These are phyloP conservation scores for Pichia sp. DNA, from an alignment of 1,139 yeast species.

Conservation along the genomic window DNA sequence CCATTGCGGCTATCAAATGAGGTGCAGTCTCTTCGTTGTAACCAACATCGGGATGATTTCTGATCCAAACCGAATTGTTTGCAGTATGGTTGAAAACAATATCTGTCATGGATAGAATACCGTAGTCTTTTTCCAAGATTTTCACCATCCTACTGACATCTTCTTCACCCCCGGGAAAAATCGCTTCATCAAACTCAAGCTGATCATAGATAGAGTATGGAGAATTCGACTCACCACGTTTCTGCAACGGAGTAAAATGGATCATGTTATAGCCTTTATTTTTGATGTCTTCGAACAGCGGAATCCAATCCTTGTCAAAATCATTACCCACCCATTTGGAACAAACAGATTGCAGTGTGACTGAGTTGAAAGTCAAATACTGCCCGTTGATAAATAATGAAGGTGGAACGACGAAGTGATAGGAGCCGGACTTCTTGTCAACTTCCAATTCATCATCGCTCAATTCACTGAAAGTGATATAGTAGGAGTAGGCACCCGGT, in stretches of 20 bases:
- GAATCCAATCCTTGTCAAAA: slow-evolving; percentile 52
- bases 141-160: slow-evolving; percentile 47
- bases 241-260: slow-evolving; percentile 91
- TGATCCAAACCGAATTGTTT: slow-evolving; percentile 78
- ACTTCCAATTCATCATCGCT: slow-evolving; percentile 29
- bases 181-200: slow-evolving; percentile 61
- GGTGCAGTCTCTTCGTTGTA: slow-evolving; percentile 86
- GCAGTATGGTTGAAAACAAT: slow-evolving; percentile 96
- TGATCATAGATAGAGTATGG: slow-evolving; percentile 93
- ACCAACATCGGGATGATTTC: slow-evolving; percentile 85
- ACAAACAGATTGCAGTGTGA: slow-evolving; percentile 78
- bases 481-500: slow-evolving; percentile 82
- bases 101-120: slow-evolving; percentile 77
- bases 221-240: slow-evolving; percentile 83
- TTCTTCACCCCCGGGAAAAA: slow-evolving; percentile 46
- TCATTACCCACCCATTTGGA: slow-evolving; percentile 87
- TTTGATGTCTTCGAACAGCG: slow-evolving; percentile 55
- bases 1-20: slow-evolving; percentile 79
- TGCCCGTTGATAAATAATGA: slow-evolving; percentile 53
- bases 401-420: slow-evolving; percentile 80
- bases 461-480: slow-evolving; percentile 44
- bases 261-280: slow-evolving; percentile 88
- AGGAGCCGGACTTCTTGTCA: slow-evolving; percentile 47
- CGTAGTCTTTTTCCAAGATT: slow-evolving; percentile 50
- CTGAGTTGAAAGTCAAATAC: slow-evolving; percentile 69